Percentiles rank a stretch among this genome's conserved stretches.
phyloP scores from a whole-genome alignment of 495 filamentous ascomycete genomes.

The Aspergillus cristatus region DNA sequence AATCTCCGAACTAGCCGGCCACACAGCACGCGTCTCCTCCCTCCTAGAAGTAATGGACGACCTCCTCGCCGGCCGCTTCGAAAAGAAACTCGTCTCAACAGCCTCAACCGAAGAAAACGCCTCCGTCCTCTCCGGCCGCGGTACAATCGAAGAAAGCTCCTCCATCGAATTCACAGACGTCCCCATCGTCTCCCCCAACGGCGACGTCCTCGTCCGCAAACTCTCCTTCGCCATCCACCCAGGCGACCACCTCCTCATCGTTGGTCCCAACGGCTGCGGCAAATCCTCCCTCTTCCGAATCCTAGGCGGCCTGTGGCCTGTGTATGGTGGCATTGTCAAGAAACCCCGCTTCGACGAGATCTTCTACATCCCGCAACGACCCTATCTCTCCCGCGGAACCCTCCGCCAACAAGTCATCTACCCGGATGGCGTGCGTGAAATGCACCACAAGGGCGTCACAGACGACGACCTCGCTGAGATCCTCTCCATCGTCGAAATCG shows the following conservation, averaged over 20 bases:
- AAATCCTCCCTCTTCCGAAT: slow-evolving; percentile 95
- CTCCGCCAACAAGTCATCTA: slow-evolving; percentile 95
- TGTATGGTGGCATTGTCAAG: slow-evolving; percentile 85
- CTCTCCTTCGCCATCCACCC: slow-evolving; percentile 79
- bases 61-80: slow-evolving; percentile 75
- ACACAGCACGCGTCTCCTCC: slow-evolving; percentile 82
- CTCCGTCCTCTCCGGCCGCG: slow-evolving; percentile 69
- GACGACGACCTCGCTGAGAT: slow-evolving; percentile 73
- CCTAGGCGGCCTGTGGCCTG: slow-evolving; percentile 95
- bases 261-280: slow-evolving; percentile 94
- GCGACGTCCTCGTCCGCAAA: slow-evolving; percentile 75
- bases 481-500: slow-evolving; percentile 70
- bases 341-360: slow-evolving; percentile 86
- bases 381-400: slow-evolving; percentile 81
- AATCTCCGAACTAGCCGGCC: slow-evolving; percentile 88
- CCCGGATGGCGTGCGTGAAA: slow-evolving; percentile 78
- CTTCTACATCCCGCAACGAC: slow-evolving; percentile 96
- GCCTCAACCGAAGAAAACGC: slow-evolving; percentile 69
- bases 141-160: slow-evolving; percentile 63
- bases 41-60: slow-evolving; percentile 93
- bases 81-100: slow-evolving; percentile 92
- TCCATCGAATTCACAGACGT: slow-evolving; percentile 85
- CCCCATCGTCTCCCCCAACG: slow-evolving; percentile 96
- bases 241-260: slow-evolving; percentile 86
- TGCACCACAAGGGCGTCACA: slow-evolving; percentile 74